Evolutionary conservation across 306 rosid species (phyloP).

Genomic region (Mimosa pudica): DNA sequence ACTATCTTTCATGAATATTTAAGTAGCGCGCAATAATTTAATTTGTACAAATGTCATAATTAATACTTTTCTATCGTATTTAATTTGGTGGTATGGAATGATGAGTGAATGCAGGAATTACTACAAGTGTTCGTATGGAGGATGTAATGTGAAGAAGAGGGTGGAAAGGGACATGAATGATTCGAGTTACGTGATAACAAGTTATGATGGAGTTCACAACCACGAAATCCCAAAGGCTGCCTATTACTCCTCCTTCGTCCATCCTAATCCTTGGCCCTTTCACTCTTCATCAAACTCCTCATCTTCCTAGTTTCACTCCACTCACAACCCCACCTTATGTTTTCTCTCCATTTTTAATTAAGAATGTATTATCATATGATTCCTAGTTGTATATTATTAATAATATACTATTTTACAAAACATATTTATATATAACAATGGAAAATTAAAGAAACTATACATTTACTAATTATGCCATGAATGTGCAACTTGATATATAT

Average conservation of each 20-base stretch:
- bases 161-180: slow-evolving; percentile 83
- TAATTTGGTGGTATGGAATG: not conserved
- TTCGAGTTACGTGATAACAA: slow-evolving; percentile 74
- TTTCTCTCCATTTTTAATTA: not conserved
- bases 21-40: too few relatives aligned
- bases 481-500: too few relatives aligned
- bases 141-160: slow-evolving; percentile 78
- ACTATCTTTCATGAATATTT: not conserved
- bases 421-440: too few relatives aligned
- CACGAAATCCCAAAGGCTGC: slow-evolving; percentile 59
- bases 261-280: slow-evolving; percentile 27
- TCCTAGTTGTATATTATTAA: not conserved
- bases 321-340: not conserved
- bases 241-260: slow-evolving; percentile 35
- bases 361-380: not conserved
- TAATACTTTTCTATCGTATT: not conserved
- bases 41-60: too few relatives aligned
- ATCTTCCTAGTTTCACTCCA: not conserved
- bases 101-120: slow-evolving; percentile 57
- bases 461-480: too few relatives aligned
- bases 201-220: slow-evolving; percentile 81
- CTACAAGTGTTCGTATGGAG: slow-evolving; percentile 77
- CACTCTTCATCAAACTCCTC: slow-evolving; percentile 11
- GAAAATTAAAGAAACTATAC: too few relatives aligned
- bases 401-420: too few relatives aligned